Evolutionary conservation across 768 basidiomycete genomes (phyloP), one percentile per base, ranked within the genome.

Genomic region (Termitomyces eurrhizus): DNA sequence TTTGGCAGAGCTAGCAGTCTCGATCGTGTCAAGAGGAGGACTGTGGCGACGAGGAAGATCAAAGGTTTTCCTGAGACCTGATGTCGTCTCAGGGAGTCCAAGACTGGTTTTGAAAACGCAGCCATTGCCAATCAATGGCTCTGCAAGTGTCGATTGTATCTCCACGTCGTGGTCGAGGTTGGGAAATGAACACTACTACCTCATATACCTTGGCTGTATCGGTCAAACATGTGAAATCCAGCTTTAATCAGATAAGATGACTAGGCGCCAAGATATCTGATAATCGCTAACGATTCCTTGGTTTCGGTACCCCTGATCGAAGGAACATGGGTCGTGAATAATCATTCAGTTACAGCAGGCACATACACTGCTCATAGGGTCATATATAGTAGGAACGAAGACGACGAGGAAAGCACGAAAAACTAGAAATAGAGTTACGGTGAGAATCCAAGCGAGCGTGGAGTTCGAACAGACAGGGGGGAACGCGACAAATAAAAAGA

Each of bases 391-490:
- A 64, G 57, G n/a, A 65, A 64, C 63, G 60, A 69, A 53, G 59
- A 29, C 52, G 61, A 61, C 51, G 63, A 62, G 52, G 64, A 66
- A 66, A 74, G 73, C 68, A 67, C 65, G 67, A 66, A 66, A 61
- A 32, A n/a, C 46, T 12, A 68, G 60, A n/a, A 21, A 44, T 74
- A 75, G 62, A 67, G 70, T 59, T 73, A 71, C 67, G 73, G n/a
- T 44, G 42, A 73, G 72, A 74, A 80, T 80, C 79, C 80, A 79
- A 86, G 83, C 74, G 83, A 85, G 73, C 75, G 83, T 82, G 77
- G 29, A 55, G 13, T 24, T 55, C 29, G 74, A 69, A 64, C 73
- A 74, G 50, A 59, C 58, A 66, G 62, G 65, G 65, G 62, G 24
- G 66, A 50, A 55, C 2, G 39, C 37, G 52, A 62, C 55, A 68